Percentiles rank a stretch among this genome's conserved stretches.
These are phyloP conservation scores for Beauveria caledonica DNA, from an alignment of 2,329 filamentous ascomycete genomes.

Conservation along the genomic window DNA sequence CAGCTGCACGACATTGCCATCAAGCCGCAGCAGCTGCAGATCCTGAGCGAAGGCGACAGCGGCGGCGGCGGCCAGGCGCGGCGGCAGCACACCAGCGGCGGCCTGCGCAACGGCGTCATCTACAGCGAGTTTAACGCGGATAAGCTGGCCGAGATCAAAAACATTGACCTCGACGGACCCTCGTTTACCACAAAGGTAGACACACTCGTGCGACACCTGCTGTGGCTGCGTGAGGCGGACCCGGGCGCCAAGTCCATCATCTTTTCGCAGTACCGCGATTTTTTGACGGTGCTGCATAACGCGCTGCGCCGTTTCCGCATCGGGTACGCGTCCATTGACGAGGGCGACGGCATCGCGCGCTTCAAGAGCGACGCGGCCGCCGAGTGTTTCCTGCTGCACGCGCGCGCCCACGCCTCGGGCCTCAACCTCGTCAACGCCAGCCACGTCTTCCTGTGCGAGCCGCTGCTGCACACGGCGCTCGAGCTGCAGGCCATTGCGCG, in stretches of 20 bases:
- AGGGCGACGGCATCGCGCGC: conserved; percentile 56
- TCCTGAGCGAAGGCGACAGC: conserved; percentile 37
- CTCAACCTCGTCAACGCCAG: conserved; percentile 88
- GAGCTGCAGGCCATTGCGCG: conserved; percentile 93
- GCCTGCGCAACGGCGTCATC: conserved; percentile 54
- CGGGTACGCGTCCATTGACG: conserved; percentile 62
- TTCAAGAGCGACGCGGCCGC: conserved; percentile 68
- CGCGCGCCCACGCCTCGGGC: conserved; percentile 78
- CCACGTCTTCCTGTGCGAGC: conserved; percentile 91
- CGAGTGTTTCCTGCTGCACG: conserved; percentile 84
- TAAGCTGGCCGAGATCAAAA: conserved; percentile 71
- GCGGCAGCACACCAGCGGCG: conserved; percentile 24
- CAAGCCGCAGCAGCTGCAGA: conserved; percentile 64
- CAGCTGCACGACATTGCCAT: conserved; percentile 82
- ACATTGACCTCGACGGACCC: conserved; percentile 61
- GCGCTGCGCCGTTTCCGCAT: conserved; percentile 69
- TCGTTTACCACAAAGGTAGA: conserved; percentile 90
- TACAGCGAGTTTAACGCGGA: conserved; percentile 69
- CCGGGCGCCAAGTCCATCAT: conserved; percentile 84
- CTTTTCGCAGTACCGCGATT: conserved; percentile 84
- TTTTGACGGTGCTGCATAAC: conserved; percentile 62
- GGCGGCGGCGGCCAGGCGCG: conserved; percentile 12
- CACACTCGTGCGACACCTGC: conserved; percentile 67
- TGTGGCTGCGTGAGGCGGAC: conserved; percentile 79
- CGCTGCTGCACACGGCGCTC: conserved; percentile 84